Base-by-base conservation (phyloP, 2,329 filamentous ascomycete species). In the Arachnopeziza araneosa region DNA sequence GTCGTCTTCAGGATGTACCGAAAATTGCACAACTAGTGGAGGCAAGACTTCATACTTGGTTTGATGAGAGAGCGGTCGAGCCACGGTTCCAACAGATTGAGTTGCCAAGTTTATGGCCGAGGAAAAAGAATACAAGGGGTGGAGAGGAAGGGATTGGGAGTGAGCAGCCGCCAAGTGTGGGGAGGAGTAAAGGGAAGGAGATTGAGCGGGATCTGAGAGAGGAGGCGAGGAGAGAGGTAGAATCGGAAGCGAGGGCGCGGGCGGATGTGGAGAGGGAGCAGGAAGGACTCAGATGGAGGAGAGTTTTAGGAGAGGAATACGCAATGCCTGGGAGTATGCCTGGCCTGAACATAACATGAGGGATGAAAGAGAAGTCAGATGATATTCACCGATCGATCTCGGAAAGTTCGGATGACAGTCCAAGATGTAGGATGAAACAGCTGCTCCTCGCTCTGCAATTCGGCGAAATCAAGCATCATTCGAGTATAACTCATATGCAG, bases 21-120 rank as follows among this genome's bases (percentile, higher is more conserved):
- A 96, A 96, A 72, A 93, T 96, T 68, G 90, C 91, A 0, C 89
- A 93, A 72, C 79, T 96, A 1, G 85, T 96, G 50, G 91, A 96
- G 75, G 83, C 86, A 4, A 82, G 90, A 21, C 80, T 96, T 19
- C 90, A 95, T 74, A 84, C 85, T 58, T 96, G 91, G 91, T 93
- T 96, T 73, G 90, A 95, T 72, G 90, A 95, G 71, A 84, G 91
- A 53, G 90, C 87, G 63, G 91, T 96, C 7, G 90, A 95, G 75
- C 91, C 91, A 1, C 83, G 90, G 24, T 95, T 95, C 73, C 91
- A 95, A 72, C 90, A 95, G 71, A 93, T 95, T 65, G 88, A 89
- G 0, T 78, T 96, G 9, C 91, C 91, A 0, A 91, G 85, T 67
- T 72, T 95, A 61, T 96, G 91, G 91, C 91, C 91, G 1, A 79